These are phyloP conservation scores for Adansonia gregorii DNA, from an alignment of 441 rosid genomes.

Conservation along the genomic window DNA sequence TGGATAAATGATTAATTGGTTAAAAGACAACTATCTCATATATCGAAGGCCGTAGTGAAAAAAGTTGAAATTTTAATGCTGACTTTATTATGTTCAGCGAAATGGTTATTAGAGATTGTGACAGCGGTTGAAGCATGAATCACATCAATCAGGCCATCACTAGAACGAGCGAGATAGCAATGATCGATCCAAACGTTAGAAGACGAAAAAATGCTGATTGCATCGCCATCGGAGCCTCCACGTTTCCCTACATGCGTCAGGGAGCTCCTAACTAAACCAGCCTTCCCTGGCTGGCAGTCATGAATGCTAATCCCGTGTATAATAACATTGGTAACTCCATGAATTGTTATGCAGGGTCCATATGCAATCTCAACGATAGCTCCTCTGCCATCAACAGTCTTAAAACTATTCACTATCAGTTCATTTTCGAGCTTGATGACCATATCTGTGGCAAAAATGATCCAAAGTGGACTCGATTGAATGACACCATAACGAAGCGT, in stretches of 20 bases:
- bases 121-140: slow-evolving; percentile 61
- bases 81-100: slow-evolving; percentile 70
- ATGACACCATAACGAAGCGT: slow-evolving; percentile 53
- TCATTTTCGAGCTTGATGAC: slow-evolving; percentile 53
- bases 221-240: slow-evolving; percentile 59
- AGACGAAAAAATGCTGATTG: slow-evolving; percentile 50
- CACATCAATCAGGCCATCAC: slow-evolving; percentile 64
- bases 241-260: slow-evolving; percentile 50
- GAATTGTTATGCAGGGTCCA: slow-evolving; percentile 65
- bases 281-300: slow-evolving; percentile 55
- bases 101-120: slow-evolving; percentile 67
- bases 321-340: slow-evolving; percentile 57
- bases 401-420: slow-evolving; percentile 63
- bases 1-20: not conserved
- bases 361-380: slow-evolving; percentile 56
- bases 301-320: slow-evolving; percentile 70
- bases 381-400: slow-evolving; percentile 72
- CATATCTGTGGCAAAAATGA: slow-evolving; percentile 59
- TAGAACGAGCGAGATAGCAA: slow-evolving; percentile 50
- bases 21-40: not conserved
- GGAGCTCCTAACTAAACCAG: slow-evolving; percentile 53
- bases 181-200: slow-evolving; percentile 72
- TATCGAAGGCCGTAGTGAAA: not conserved
- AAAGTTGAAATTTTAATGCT: not conserved
- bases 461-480: slow-evolving; percentile 61